Percentiles rank a stretch among this genome's conserved stretches.
Conservation (phyloP, 2,329 filamentous ascomycete genomes). For the Beauveria varroae region DNA sequence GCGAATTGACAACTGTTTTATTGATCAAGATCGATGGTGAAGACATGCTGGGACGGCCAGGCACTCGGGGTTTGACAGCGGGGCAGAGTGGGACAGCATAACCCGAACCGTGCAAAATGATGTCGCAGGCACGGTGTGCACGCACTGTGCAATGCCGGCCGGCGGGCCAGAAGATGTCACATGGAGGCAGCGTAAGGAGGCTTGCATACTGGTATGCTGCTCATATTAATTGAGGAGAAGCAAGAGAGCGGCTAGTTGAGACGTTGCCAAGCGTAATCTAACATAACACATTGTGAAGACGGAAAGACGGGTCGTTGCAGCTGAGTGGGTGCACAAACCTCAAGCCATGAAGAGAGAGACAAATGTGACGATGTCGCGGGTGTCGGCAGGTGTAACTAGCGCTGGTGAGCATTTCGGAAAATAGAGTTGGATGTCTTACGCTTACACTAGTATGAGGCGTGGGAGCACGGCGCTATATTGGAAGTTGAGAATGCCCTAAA, state of each 20-base stretch:
- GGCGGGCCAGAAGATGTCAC: background rate
- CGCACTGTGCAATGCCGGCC: conserved; percentile 4
- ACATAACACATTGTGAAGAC: too few relatives aligned
- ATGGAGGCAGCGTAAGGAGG: background rate
- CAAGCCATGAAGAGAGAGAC: too few relatives aligned
- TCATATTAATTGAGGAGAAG: background rate
- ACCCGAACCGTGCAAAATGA: background rate
- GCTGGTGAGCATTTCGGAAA: background rate
- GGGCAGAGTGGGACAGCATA: background rate
- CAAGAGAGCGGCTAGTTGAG: background rate
- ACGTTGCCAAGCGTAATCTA: background rate
- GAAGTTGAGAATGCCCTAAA: background rate
- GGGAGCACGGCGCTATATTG: background rate
- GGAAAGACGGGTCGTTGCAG: too few relatives aligned
- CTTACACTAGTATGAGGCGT: background rate
- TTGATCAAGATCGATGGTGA: background rate
- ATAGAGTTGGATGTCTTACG: too few relatives aligned
- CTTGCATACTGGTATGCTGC: background rate
- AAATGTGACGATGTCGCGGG: background rate
- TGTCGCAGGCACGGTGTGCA: background rate
- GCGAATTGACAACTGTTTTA: background rate
- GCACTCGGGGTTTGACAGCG: background rate
- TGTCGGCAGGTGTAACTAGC: background rate
- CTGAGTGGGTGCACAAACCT: too few relatives aligned
- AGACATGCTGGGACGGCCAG: background rate